A percentile compares a stretch with the other conserved stretches of the same genome.
phyloP scores from a whole-genome alignment of 2,329 filamentous ascomycete genomes.

The Huntiella savannae region DNA sequence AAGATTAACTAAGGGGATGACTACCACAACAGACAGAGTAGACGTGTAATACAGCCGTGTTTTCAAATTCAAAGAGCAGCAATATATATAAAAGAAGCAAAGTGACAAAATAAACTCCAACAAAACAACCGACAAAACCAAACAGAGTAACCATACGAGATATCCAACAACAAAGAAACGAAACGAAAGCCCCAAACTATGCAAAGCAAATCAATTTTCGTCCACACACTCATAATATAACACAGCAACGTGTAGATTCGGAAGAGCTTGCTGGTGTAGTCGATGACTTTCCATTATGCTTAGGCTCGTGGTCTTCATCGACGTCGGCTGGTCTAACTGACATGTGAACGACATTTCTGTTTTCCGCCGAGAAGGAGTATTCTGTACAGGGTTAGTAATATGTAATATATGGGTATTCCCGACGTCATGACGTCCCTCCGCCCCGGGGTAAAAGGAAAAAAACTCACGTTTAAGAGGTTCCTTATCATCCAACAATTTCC shows the following conservation, averaged over 20 bases:
- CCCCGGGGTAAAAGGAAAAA: background rate
- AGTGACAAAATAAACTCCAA: background rate
- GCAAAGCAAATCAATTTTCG: background rate
- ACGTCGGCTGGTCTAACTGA: constrained; percentile 74
- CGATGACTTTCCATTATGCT: constrained; percentile 37
- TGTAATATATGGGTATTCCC: constrained; percentile 2
- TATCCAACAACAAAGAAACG: background rate
- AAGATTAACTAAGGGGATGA: constrained; percentile 34
- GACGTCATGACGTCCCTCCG: background rate
- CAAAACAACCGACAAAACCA: background rate
- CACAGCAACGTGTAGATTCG: constrained; percentile 28
- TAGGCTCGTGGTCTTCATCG: constrained; percentile 61
- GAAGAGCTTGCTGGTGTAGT: constrained; percentile 23
- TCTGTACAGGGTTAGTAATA: constrained; percentile 29
- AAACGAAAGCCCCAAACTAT: background rate
- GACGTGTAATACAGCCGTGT: background rate
- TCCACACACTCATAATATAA: constrained; percentile 26
- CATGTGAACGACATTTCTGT: constrained; percentile 84
- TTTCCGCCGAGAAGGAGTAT: constrained; percentile 55
- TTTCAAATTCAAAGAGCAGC: background rate
- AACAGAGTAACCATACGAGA: background rate
- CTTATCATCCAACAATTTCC: constrained; percentile 79
- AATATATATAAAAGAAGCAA: background rate
- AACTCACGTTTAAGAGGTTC: constrained; percentile 59
- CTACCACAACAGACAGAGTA: background rate